Conservation (phyloP, 1,284 basidiomycete genomes). For the Chalciporus sp. region DNA sequence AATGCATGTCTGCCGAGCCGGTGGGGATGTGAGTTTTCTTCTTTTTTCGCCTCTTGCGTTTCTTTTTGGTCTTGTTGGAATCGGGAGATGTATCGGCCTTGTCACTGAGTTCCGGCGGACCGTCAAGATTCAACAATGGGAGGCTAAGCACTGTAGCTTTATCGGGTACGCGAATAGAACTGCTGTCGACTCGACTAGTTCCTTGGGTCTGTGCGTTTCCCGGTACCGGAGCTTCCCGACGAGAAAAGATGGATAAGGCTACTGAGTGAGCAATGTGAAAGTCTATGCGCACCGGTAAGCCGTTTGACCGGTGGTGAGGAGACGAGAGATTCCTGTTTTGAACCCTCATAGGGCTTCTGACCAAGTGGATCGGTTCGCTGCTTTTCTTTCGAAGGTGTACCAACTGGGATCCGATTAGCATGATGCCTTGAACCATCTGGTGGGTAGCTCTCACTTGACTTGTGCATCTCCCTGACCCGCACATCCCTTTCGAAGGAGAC, state of each 20-base stretch:
- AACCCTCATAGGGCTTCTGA: neutral
- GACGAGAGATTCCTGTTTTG: neutral
- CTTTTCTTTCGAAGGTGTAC: conserved; percentile 7
- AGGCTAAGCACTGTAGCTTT: conserved; percentile 22
- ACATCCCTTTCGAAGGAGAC: neutral
- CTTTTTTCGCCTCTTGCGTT: conserved; percentile 56
- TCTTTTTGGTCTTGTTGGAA: conserved; percentile 42
- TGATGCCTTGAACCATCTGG: neutral
- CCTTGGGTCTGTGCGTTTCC: conserved; percentile 5
- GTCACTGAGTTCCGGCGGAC: conserved; percentile 42
- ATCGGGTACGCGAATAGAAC: conserved; percentile 9
- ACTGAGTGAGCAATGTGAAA: conserved; percentile 6
- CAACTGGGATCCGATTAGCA: conserved; percentile 12
- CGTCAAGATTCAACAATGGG: conserved; percentile 59
- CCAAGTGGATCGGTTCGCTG: neutral
- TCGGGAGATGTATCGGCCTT: conserved; percentile 36
- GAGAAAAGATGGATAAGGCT: conserved; percentile 14
- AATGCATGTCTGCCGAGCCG: conserved; percentile 17
- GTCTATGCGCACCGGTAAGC: conserved; percentile 22
- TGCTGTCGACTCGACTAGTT: conserved; percentile 5
- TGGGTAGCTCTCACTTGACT: conserved; percentile 15
- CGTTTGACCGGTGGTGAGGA: conserved; percentile 4
- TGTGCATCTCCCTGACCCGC: neutral
- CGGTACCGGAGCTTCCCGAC: conserved; percentile 18
- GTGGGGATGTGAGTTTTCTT: conserved; percentile 43